A percentile compares a stretch with the other conserved stretches of the same genome.
These are phyloP conservation scores for Thalassiosira profunda DNA, from an alignment of 108 stramenopile genomes.

Conservation along the genomic window DNA sequence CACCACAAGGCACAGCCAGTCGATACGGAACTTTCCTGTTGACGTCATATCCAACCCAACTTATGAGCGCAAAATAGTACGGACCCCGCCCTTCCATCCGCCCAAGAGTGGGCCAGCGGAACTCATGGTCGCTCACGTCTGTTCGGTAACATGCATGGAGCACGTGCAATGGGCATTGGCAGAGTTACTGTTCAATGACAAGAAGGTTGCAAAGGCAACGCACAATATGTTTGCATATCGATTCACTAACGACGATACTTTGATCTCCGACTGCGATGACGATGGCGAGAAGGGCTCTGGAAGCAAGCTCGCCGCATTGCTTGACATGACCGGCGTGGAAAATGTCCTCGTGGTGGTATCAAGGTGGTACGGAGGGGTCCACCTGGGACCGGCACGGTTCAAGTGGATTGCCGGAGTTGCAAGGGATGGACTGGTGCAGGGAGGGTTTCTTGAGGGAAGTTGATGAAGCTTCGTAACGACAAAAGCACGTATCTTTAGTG, in stretches of 20 bases:
- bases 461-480: too few species aligned
- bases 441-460: slow-evolving; percentile 29
- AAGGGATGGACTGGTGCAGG: slow-evolving; percentile 60
- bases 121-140: slow-evolving; percentile 64
- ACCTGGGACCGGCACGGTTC: slow-evolving; percentile 90
- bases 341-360: slow-evolving; percentile 92
- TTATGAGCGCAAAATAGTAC: slow-evolving; percentile 43
- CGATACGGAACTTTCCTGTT: slow-evolving; percentile 47
- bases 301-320: slow-evolving; percentile 69
- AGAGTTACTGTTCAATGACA: slow-evolving; percentile 61
- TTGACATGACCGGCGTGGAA: slow-evolving; percentile 75
- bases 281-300: slow-evolving; percentile 95
- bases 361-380: slow-evolving; percentile 90
- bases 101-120: slow-evolving; percentile 63
- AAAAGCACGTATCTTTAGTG: too few species aligned
- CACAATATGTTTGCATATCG: slow-evolving; percentile 94
- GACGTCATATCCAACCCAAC: slow-evolving; percentile 39
- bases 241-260: slow-evolving; percentile 37
- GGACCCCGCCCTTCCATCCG: slow-evolving; percentile 67
- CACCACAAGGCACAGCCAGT: slow-evolving; percentile 44
- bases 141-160: slow-evolving; percentile 56
- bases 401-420: slow-evolving; percentile 82
- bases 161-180: slow-evolving; percentile 67
- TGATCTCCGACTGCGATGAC: slow-evolving; percentile 88
- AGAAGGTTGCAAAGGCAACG: slow-evolving; percentile 67